Evolutionary conservation across 2,329 filamentous ascomycete genomes (phyloP), one percentile per base, ranked within the genome.

Genomic region (Aspergillus sp.): DNA sequence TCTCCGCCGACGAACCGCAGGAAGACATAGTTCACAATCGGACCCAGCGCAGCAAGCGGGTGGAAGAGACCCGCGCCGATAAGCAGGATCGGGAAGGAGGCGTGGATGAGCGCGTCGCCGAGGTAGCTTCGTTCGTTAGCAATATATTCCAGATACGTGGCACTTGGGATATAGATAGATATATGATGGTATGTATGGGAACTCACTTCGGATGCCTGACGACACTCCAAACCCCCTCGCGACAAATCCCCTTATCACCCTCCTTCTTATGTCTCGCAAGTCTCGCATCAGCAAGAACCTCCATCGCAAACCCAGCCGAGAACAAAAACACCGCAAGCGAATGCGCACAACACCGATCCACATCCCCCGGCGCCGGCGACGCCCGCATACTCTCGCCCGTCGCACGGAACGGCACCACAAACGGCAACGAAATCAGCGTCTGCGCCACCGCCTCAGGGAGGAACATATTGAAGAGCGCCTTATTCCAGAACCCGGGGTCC

Each of bases 131-230:
- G 2, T 3, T 12, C 0, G 30, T 53, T 44, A 53, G n/a, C n/a
- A n/a, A n/a, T n/a, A n/a, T 13, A n/a, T 8, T 18, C 8, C 4
- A 39, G 7, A 39, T 5, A 2, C 45, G n/a, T n/a, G n/a, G n/a
- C n/a, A n/a, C 5, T 12, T n/a, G 7, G 2, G 34, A 13, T 2
- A 17, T 15, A 34, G 4, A 13, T 34, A 15, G 26, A 15, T 15
- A 34, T 12, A 5, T 34, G n/a, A 34, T 12, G 32, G 32, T 36
- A 36, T 30, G 9, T 8, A n/a, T n/a, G 7, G 11, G n/a, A 17
- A 74, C 81, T 69, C 74, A 85, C 83, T 86, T 86, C 0, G 84
- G 84, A 71, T 86, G 83, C 48, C 85, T 74, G 24, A 86, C 83
- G 32, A 86, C 78, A 62, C 82, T 83, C 82, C 83, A 86, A 30